These are phyloP conservation scores for Friedmanniomyces simplex DNA, from an alignment of 495 filamentous ascomycete species.

Conservation along the genomic window DNA sequence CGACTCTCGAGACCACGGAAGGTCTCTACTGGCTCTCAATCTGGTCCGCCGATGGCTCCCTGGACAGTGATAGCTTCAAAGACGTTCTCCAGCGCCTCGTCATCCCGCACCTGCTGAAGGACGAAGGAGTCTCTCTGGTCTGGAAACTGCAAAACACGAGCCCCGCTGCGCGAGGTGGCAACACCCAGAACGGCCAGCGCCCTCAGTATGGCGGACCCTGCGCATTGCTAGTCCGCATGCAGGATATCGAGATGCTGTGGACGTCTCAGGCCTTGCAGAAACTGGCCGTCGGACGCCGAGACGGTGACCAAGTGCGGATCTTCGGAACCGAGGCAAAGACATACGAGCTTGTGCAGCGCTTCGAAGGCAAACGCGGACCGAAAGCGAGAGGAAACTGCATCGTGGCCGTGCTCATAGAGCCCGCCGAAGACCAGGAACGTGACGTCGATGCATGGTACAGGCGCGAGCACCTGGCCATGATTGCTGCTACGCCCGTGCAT, in stretches of 20 bases:
- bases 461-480: constrained; percentile 1
- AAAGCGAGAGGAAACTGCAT: constrained; percentile 5
- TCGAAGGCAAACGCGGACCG: background rate
- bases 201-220: constrained; percentile 7
- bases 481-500: background rate
- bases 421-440: constrained; percentile 1
- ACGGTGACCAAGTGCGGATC: background rate
- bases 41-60: constrained; percentile 7
- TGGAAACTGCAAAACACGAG: constrained; percentile 1
- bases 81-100: background rate
- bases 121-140: background rate
- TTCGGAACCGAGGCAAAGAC: constrained; percentile 5
- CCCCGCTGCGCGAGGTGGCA: constrained; percentile 7
- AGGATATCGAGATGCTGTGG: constrained; percentile 8
- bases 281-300: background rate
- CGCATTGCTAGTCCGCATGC: background rate
- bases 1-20: background rate
- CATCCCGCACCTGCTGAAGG: constrained; percentile 1
- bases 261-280: constrained; percentile 4
- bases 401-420: constrained; percentile 3
- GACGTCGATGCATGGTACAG: constrained; percentile 10
- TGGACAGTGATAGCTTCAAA: constrained; percentile 1
- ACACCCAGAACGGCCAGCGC: background rate
- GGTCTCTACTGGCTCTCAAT: constrained; percentile 8
- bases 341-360: constrained; percentile 9